These are phyloP conservation scores for Aspergillus novofumigatus DNA, from an alignment of 2,329 filamentous ascomycete species.

Conservation along the genomic window DNA sequence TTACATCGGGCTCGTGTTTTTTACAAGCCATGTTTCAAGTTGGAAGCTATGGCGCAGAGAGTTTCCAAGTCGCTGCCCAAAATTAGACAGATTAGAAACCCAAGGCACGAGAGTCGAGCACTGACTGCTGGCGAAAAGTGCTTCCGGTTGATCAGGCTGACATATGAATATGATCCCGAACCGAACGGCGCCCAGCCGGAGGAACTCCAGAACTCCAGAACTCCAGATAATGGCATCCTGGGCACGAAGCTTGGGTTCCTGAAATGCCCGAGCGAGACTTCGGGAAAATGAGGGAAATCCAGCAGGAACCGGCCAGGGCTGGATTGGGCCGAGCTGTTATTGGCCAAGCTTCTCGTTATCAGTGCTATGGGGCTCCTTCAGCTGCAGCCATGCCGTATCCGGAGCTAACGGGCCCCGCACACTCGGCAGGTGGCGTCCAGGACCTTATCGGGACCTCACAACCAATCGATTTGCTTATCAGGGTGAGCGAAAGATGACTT, in stretches of 20 bases:
- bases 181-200: background rate
- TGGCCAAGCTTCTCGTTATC: slow-evolving; percentile 16
- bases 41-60: background rate
- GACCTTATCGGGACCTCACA: slow-evolving; percentile 15
- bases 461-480: slow-evolving; percentile 10
- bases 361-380: slow-evolving; percentile 7
- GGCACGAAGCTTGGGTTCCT: background rate
- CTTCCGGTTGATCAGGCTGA: background rate
- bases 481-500: slow-evolving; percentile 10
- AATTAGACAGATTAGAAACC: background rate
- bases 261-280: slow-evolving; percentile 8
- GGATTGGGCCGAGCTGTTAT: slow-evolving; percentile 2
- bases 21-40: background rate
- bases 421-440: slow-evolving; percentile 11
- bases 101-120: background rate
- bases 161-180: background rate
- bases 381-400: slow-evolving; percentile 4
- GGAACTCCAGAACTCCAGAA: background rate
- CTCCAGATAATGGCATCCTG: background rate
- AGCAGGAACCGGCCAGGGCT: background rate
- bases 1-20: background rate
- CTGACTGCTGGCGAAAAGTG: too few species aligned
- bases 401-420: slow-evolving; percentile 5
- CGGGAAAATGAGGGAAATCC: slow-evolving; percentile 8
- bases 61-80: background rate